Evolutionary conservation across 2,329 filamentous ascomycete species (phyloP).

Genomic region (Fusarium pseudocircinatum): DNA sequence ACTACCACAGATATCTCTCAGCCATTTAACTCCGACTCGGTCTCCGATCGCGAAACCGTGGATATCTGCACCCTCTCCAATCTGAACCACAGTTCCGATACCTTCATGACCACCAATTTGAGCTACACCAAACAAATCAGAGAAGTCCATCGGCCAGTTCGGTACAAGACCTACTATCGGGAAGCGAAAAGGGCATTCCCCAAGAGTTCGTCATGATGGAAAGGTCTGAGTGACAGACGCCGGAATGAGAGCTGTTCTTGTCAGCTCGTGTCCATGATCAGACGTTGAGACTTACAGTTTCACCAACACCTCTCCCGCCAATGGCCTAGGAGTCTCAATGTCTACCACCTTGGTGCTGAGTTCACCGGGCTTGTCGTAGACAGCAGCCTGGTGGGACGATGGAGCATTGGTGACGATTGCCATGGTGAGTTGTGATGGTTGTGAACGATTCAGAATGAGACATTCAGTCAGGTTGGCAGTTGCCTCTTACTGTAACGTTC

Average conservation of each 20-base stretch:
- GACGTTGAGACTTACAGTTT: neutral
- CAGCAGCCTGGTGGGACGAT: neutral
- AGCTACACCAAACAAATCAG: neutral
- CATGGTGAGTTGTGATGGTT: neutral
- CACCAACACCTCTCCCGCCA: neutral
- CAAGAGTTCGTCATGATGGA: neutral
- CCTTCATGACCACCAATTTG: neutral
- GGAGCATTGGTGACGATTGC: neutral
- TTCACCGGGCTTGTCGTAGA: neutral
- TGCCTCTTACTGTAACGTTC: no score
- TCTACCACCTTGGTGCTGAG: neutral
- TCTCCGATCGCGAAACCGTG: neutral
- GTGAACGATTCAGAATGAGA: no score
- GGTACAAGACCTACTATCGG: neutral
- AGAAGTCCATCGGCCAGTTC: fast-evolving
- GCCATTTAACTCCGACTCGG: neutral
- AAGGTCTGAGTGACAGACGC: neutral
- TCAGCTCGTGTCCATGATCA: neutral
- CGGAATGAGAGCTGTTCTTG: neutral
- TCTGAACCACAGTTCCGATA: neutral
- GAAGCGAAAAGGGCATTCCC: neutral
- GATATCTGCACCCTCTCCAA: neutral
- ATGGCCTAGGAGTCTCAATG: neutral
- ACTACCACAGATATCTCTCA: neutral
- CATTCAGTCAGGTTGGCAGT: no score